A percentile compares a stretch with the other conserved stretches of the same genome.
These are phyloP conservation scores for Paramecium sonneborni DNA, from an alignment of 73 alveolate species.

Conservation along the genomic window DNA sequence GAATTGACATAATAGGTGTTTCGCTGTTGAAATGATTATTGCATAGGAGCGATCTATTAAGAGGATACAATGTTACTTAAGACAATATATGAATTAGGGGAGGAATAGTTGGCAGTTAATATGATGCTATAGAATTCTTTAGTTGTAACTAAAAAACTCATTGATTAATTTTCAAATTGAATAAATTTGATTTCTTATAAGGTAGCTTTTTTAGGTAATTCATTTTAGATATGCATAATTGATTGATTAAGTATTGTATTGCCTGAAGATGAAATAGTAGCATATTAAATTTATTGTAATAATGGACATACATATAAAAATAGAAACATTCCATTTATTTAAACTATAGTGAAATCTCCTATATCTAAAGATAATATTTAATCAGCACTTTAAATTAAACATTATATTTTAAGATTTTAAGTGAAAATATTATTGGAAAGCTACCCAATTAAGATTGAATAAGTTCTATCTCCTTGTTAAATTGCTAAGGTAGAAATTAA, in stretches of 20 bases:
- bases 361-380: not conserved
- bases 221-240: not conserved
- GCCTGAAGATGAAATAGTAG: not conserved
- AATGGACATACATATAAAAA: not conserved
- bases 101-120: not conserved
- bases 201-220: not conserved
- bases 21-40: not conserved
- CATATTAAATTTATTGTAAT: not conserved
- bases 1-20: not conserved
- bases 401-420: not conserved
- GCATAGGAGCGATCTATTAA: conserved; percentile 26
- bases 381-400: not conserved
- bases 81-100: not conserved
- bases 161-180: not conserved
- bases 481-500: not conserved
- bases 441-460: not conserved
- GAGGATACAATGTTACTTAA: not conserved
- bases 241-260: not conserved
- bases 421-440: not conserved
- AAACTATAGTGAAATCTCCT: not conserved
- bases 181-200: not conserved
- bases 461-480: not conserved
- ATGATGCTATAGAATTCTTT: not conserved
- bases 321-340: not conserved
- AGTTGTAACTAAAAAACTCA: not conserved